These are phyloP conservation scores for Pezicula radicicola DNA, from an alignment of 2,329 filamentous ascomycete genomes.

Conservation along the genomic window DNA sequence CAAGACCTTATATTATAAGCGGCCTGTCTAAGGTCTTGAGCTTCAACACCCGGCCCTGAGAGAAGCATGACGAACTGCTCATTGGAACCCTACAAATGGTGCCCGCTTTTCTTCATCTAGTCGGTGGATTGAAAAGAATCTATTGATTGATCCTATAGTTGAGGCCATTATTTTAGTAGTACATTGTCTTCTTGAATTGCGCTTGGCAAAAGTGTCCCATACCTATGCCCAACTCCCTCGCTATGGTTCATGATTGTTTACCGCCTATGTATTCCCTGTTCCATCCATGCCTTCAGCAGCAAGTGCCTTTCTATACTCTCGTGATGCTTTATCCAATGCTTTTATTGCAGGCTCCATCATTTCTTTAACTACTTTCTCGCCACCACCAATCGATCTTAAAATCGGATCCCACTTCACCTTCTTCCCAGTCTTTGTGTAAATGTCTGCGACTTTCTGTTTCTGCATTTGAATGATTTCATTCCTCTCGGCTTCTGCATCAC, in stretches of 20 bases:
- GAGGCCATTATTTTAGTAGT: conserved; percentile 1
- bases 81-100: not conserved
- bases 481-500: conserved; percentile 74
- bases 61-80: no score
- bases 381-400: conserved; percentile 62
- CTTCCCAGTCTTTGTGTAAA: conserved; percentile 70
- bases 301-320: conserved; percentile 69
- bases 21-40: no score
- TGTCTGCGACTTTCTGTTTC: conserved; percentile 67
- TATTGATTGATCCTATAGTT: not conserved
- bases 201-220: conserved; percentile 6
- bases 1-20: no score
- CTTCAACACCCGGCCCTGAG: no score
- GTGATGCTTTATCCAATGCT: conserved; percentile 67
- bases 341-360: conserved; percentile 73
- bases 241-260: conserved; percentile 16
- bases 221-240: conserved; percentile 22
- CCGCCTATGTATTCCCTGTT: not conserved
- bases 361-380: conserved; percentile 69
- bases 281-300: conserved; percentile 50
- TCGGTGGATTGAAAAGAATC: not conserved
- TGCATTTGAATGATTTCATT: conserved; percentile 62
- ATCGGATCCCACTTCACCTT: conserved; percentile 66
- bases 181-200: not conserved
- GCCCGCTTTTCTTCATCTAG: not conserved